These are phyloP conservation scores for Scedosporium aurantiacum DNA, from an alignment of 2,329 filamentous ascomycete species.

Conservation along the genomic window DNA sequence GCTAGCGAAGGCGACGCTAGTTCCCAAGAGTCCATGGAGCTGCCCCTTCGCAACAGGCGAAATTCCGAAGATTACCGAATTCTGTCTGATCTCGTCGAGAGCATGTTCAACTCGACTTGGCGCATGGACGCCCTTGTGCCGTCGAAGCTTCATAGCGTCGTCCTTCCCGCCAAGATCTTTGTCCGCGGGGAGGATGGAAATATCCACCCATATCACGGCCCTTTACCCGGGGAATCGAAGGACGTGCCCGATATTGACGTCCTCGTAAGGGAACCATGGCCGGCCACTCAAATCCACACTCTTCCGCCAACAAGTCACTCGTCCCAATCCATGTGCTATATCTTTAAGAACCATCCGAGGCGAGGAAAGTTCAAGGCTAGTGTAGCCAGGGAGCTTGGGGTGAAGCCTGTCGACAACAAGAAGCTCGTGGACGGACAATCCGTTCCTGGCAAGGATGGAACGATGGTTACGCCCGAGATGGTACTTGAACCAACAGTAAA, in stretches of 20 bases:
- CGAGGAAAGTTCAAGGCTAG: slow-evolving; percentile 70
- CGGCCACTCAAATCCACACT: slow-evolving; percentile 49
- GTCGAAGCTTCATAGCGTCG: slow-evolving; percentile 53
- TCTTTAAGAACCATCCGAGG: slow-evolving; percentile 64
- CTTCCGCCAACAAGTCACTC: slow-evolving; percentile 61
- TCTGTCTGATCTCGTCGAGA: slow-evolving; percentile 14
- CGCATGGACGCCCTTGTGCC: slow-evolving; percentile 58
- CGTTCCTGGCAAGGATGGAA: slow-evolving; percentile 53
- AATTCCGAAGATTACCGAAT: slow-evolving; percentile 11
- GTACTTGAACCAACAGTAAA: slow-evolving; percentile 58
- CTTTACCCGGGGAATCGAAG: slow-evolving; percentile 35
- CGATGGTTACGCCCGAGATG: slow-evolving; percentile 71
- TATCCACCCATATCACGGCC: slow-evolving; percentile 60
- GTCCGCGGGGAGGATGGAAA: slow-evolving; percentile 52
- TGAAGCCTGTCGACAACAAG: slow-evolving; percentile 47
- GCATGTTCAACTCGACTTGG: slow-evolving; percentile 39
- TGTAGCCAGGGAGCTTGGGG: slow-evolving; percentile 53
- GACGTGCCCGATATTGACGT: slow-evolving; percentile 56
- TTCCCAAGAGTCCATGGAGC: not conserved
- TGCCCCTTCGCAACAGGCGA: slow-evolving; percentile 6
- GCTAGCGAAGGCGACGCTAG: slow-evolving; percentile 6
- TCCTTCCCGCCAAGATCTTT: slow-evolving; percentile 60
- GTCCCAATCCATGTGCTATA: slow-evolving; percentile 68
- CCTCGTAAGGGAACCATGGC: slow-evolving; percentile 68
- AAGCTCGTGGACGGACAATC: slow-evolving; percentile 51